phyloP scores from a whole-genome alignment of 805 yeast species.

The Metschnikowia orientalis region DNA sequence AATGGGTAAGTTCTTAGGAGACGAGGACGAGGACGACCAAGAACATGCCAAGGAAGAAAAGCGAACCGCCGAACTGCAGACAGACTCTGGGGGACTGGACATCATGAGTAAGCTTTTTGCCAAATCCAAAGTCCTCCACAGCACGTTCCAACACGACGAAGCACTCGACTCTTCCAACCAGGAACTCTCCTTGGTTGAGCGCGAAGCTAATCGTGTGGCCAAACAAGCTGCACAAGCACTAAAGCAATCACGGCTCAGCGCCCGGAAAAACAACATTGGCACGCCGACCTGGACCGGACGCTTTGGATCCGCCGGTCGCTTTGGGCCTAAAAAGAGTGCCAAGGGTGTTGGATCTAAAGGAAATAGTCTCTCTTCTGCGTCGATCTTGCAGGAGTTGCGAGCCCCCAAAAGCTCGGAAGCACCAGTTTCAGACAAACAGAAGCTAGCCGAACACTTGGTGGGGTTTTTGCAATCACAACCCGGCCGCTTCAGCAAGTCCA shows the following conservation, averaged over 20 bases:
- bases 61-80: too few relatives aligned
- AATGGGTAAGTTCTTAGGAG: slow-evolving; percentile 59
- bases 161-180: slow-evolving; percentile 55
- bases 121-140: slow-evolving; percentile 59
- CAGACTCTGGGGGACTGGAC: too few relatives aligned
- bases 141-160: slow-evolving; percentile 74
- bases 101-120: slow-evolving; percentile 75
- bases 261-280: slow-evolving; percentile 52
- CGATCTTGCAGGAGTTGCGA: slow-evolving; percentile 48
- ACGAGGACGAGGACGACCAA: slow-evolving; percentile 34
- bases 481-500: slow-evolving; percentile 44
- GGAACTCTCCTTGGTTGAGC: slow-evolving; percentile 51
- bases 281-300: slow-evolving; percentile 96
- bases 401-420: slow-evolving; percentile 19
- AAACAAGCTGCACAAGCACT: slow-evolving; percentile 52
- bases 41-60: slow-evolving; percentile 45
- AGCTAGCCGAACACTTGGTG: slow-evolving; percentile 34
- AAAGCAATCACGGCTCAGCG: slow-evolving; percentile 53
- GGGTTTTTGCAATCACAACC: slow-evolving; percentile 34
- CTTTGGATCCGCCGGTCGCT: slow-evolving; percentile 78
- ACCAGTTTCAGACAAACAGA: slow-evolving; percentile 4
- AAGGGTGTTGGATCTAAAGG: not conserved
- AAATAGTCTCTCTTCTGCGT: slow-evolving; percentile 36
- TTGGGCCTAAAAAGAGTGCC: slow-evolving; percentile 23
- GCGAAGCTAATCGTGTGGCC: slow-evolving; percentile 60